Evolutionary conservation across 768 basidiomycete species (phyloP).

Genomic region (Rhizopogon salebrosus): DNA sequence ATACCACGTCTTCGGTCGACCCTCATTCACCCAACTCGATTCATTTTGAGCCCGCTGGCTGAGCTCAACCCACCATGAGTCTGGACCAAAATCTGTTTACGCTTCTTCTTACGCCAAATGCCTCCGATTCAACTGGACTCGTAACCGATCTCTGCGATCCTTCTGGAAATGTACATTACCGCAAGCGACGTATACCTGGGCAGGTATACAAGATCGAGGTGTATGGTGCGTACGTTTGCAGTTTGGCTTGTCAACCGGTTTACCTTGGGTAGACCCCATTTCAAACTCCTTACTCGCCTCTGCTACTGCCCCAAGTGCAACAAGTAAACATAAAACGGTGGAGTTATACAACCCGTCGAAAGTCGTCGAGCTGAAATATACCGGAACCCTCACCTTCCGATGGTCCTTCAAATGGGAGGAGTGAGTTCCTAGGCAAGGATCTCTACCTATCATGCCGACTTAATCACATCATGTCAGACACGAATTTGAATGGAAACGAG

Average conservation of each 20-base stretch:
- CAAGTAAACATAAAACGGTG: constrained; percentile 69
- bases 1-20: background rate
- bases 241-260: background rate
- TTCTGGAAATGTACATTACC: constrained; percentile 60
- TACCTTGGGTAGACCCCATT: constrained; percentile 51
- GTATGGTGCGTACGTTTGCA: constrained; percentile 43
- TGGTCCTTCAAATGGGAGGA: constrained; percentile 84
- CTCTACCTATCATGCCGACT: background rate
- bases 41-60: background rate
- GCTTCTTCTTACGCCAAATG: constrained; percentile 55
- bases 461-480: constrained; percentile 40
- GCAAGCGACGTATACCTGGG: constrained; percentile 57
- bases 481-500: constrained; percentile 82
- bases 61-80: constrained; percentile 47
- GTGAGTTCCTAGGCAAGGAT: constrained; percentile 37
- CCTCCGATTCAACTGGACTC: constrained; percentile 43
- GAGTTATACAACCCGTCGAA: constrained; percentile 72
- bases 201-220: constrained; percentile 59
- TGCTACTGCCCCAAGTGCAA: constrained; percentile 56
- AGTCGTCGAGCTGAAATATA: constrained; percentile 66
- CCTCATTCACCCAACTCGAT: background rate
- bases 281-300: constrained; percentile 69
- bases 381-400: constrained; percentile 66
- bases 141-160: constrained; percentile 70
- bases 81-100: constrained; percentile 86